A percentile compares a stretch with the other conserved stretches of the same genome.
Conservation (phyloP, 1,284 basidiomycete genomes). For the Phellopilus nigrolimitatus region DNA sequence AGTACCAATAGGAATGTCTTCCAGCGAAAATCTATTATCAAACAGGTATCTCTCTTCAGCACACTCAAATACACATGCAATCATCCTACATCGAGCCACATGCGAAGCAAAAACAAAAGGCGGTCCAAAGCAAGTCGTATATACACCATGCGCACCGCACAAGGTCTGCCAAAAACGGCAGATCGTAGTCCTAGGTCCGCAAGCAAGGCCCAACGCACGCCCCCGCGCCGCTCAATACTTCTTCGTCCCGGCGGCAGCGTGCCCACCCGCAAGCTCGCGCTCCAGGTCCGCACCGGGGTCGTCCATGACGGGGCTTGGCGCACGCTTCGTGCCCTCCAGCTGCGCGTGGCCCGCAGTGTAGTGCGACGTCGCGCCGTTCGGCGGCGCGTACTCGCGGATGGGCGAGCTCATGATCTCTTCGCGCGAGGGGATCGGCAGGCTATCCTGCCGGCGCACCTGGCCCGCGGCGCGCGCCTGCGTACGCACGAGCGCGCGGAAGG, state of each 20-base stretch:
- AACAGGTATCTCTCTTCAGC: too few relatives aligned
- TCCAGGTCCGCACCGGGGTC: constrained; percentile 86
- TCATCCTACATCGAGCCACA: too few relatives aligned
- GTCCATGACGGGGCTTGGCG: constrained; percentile 64
- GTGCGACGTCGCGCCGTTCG: constrained; percentile 63
- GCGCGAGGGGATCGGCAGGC: constrained; percentile 70
- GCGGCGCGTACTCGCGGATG: constrained; percentile 59
- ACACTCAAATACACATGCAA: too few relatives aligned
- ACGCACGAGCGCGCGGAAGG: constrained; percentile 85
- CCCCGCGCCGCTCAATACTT: too few relatives aligned
- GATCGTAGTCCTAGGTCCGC: too few relatives aligned
- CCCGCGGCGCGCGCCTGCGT: constrained; percentile 65
- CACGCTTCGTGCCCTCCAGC: constrained; percentile 35
- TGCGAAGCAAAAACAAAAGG: too few relatives aligned
- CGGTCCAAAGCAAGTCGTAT: too few relatives aligned
- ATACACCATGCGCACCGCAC: too few relatives aligned
- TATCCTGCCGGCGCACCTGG: constrained; percentile 69
- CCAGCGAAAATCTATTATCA: too few relatives aligned
- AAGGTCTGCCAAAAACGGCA: too few relatives aligned
- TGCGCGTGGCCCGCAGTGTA: constrained; percentile 42
- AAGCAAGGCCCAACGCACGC: too few relatives aligned
- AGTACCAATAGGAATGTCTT: too few relatives aligned
- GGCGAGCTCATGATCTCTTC: constrained; percentile 79
- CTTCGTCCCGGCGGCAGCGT: not conserved
- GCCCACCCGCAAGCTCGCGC: constrained; percentile 58